Conservation (phyloP, 2,329 filamentous ascomycete genomes). For the Saccharata proteae region DNA sequence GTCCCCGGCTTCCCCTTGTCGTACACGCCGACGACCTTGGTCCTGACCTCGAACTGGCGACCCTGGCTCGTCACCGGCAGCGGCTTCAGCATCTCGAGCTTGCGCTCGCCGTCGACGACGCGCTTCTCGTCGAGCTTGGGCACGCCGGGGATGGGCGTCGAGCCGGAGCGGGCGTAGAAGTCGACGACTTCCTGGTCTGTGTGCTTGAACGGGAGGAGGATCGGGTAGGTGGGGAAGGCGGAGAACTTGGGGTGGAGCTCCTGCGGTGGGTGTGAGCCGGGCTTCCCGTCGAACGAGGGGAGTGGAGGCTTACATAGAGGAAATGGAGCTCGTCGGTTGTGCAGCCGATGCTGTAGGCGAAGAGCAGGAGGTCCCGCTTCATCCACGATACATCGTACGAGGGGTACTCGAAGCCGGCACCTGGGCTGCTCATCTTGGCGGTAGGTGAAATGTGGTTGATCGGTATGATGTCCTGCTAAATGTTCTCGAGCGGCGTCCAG, state of each 20-base stretch:
- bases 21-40: conserved; percentile 72
- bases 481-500: too few relatives aligned
- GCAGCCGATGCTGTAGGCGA: conserved; percentile 78
- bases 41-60: conserved; percentile 57
- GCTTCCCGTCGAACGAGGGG: not conserved
- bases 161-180: conserved; percentile 63
- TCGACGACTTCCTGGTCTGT: conserved; percentile 63
- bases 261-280: conserved; percentile 29
- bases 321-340: conserved; percentile 85
- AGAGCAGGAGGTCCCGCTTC: conserved; percentile 79
- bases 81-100: conserved; percentile 63
- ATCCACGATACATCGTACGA: conserved; percentile 66
- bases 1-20: conserved; percentile 74
- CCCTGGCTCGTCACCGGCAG: conserved; percentile 62
- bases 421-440: conserved; percentile 30
- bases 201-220: conserved; percentile 75
- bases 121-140: conserved; percentile 64
- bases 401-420: conserved; percentile 69
- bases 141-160: conserved; percentile 60
- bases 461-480: too few relatives aligned
- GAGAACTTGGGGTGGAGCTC: conserved; percentile 79
- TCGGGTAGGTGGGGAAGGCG: conserved; percentile 79
- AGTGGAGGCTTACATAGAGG: conserved; percentile 55
- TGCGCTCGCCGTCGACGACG: conserved; percentile 74
- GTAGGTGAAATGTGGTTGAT: too few relatives aligned